A percentile compares a stretch with the other conserved stretches of the same genome.
phyloP scores from a whole-genome alignment of 345 rosid species.

The Arabidopsis suecica region DNA sequence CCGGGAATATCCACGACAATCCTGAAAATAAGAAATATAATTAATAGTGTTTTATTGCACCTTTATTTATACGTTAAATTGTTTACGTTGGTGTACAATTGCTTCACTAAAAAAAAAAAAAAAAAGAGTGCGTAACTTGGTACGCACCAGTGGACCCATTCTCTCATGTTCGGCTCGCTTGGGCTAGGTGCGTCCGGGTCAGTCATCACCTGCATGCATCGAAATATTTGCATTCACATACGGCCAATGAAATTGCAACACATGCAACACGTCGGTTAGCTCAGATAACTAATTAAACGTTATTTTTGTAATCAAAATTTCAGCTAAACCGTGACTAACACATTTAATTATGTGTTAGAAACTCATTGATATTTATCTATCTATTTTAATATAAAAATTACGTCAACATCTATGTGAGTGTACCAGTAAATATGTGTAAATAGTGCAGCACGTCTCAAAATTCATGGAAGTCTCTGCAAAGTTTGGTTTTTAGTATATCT shows the following conservation, averaged over 20 bases:
- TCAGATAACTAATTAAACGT: background rate
- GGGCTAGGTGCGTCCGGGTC: slow-evolving; percentile 98
- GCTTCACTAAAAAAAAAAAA: background rate
- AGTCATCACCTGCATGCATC: slow-evolving; percentile 72
- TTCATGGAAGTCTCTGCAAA: too few relatives aligned
- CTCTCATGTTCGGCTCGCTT: slow-evolving; percentile 85
- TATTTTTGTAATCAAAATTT: slow-evolving; percentile 3
- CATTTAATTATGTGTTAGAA: background rate
- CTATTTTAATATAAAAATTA: background rate
- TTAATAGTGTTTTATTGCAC: background rate
- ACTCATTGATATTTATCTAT: background rate
- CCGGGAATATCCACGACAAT: slow-evolving; percentile 82
- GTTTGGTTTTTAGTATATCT: too few relatives aligned
- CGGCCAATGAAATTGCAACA: background rate
- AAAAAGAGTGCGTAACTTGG: background rate
- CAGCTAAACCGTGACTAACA: slow-evolving; percentile 11
- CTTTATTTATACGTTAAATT: background rate
- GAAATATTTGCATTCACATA: background rate
- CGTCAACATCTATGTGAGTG: slow-evolving; percentile 17
- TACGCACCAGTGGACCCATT: slow-evolving; percentile 87
- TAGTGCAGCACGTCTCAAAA: too few relatives aligned
- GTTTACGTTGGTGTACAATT: background rate
- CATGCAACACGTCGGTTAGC: slow-evolving; percentile 5
- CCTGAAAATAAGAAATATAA: slow-evolving; percentile 49
- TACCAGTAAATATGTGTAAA: background rate